Base-by-base conservation (phyloP, 192 early-diverging fungal species). In the Oehlia diaphana region DNA sequence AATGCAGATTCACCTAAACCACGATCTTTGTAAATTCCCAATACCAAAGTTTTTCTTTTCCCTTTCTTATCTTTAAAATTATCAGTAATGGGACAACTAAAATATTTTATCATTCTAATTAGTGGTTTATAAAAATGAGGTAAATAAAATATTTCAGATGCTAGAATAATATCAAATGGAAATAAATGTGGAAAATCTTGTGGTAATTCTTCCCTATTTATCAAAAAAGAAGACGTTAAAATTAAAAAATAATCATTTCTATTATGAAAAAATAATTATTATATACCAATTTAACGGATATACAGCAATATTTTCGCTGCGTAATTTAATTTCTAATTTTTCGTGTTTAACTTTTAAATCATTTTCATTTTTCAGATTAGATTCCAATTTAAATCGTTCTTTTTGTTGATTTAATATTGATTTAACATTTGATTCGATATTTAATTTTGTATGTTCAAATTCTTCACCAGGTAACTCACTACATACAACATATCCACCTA, bases 1-100 rank as follows among this genome's bases (percentile, higher is more conserved):
- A 72, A 72, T 3, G 19, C 6, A 10, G 6, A 0, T 49, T 72
- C 69, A 26, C 69, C 23, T 47, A 72, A 72, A 21, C 69, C 69
- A 72, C 69, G 42, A 44, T 72, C n/a, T 72, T 72, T 72, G 28
- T 72, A 72, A 9, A 72, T 72, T 26, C 37, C 70, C 19, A 72
- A 16, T 26, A 72, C 21, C 23, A n/a, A 42, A 47, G 70, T 72
- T 13, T 49, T 49, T 23, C 26, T 9, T 23, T 50, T 50, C 16
- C 37, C 26, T 14, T 72, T 72, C n/a, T 23, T 72, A 4, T 49
- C 42, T 23, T 47, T 10, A 49, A 12, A 26, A 28, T 47, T 28
- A 9, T 72, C 28, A 49, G n/a, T 1, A 49, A 23, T 23, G 0
- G 10, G 21, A 72, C 50, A 23, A 49, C 42, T 47, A 50, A 47